Conservation (phyloP, 768 basidiomycete species). For the Harrya chromipes region DNA sequence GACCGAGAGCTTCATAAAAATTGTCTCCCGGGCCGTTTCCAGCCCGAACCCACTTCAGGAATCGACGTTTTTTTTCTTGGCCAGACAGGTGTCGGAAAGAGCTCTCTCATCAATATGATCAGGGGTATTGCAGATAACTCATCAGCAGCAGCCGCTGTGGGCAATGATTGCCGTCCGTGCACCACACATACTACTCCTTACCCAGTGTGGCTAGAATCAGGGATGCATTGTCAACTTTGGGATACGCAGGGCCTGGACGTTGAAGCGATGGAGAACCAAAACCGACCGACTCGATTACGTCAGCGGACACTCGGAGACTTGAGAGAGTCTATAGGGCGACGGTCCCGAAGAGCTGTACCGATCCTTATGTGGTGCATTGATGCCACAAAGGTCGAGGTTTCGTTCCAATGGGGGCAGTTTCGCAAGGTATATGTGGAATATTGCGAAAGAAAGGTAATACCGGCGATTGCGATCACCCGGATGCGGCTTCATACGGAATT, state of each 20-base stretch:
- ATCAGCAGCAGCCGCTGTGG: background rate
- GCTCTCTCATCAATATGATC: background rate
- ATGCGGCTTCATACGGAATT: slow-evolving; percentile 1
- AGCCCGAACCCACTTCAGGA: no score
- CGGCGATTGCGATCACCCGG: slow-evolving; percentile 19
- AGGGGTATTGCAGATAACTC: background rate
- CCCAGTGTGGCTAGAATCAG: background rate
- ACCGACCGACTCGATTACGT: slow-evolving; percentile 14
- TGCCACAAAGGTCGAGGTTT: slow-evolving; percentile 17
- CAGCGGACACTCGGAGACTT: slow-evolving; percentile 6
- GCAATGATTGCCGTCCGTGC: background rate
- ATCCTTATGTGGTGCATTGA: slow-evolving; percentile 27
- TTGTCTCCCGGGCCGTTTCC: no score
- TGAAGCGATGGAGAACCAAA: slow-evolving; percentile 13
- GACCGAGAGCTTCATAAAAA: no score
- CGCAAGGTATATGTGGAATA: slow-evolving; percentile 24
- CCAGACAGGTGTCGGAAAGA: background rate
- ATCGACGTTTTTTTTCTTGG: background rate
- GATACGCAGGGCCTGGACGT: slow-evolving; percentile 1
- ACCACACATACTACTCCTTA: background rate
- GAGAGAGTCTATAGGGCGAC: slow-evolving; percentile 8
- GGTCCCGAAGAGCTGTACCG: slow-evolving; percentile 8
- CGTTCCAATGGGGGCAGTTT: slow-evolving; percentile 18
- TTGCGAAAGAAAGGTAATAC: slow-evolving; percentile 18
- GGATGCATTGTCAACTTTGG: background rate